These are phyloP conservation scores for Boletus tylopilopsis DNA, from an alignment of 768 basidiomycete genomes.

Conservation along the genomic window DNA sequence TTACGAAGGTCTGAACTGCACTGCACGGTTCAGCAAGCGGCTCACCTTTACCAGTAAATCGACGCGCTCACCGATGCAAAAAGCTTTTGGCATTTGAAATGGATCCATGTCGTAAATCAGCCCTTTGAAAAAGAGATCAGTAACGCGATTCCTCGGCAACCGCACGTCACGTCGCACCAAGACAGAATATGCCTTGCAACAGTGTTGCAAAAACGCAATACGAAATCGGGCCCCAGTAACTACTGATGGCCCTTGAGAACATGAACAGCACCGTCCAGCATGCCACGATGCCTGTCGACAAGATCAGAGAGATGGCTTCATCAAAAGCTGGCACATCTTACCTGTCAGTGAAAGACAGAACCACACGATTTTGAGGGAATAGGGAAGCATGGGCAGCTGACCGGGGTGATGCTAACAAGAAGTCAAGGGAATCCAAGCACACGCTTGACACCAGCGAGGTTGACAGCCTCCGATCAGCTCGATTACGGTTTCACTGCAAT, in stretches of 20 bases:
- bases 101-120: slow-evolving; percentile 66
- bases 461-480: neutral
- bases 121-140: slow-evolving; percentile 35
- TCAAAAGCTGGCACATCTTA: slow-evolving; percentile 20
- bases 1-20: slow-evolving; percentile 26
- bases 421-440: neutral
- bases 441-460: neutral
- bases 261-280: slow-evolving; percentile 48
- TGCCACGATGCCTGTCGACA: slow-evolving; percentile 41
- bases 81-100: slow-evolving; percentile 49
- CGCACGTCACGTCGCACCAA: slow-evolving; percentile 41
- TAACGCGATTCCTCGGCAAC: neutral
- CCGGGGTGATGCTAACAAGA: neutral
- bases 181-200: slow-evolving; percentile 53
- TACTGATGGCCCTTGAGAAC: slow-evolving; percentile 41
- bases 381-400: slow-evolving; percentile 44
- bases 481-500: neutral
- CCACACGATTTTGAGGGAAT: slow-evolving; percentile 55
- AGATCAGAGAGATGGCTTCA: neutral
- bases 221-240: slow-evolving; percentile 45
- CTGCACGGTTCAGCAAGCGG: slow-evolving; percentile 11
- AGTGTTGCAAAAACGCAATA: slow-evolving; percentile 50
- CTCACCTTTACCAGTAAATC: neutral
- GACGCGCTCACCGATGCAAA: slow-evolving; percentile 48
- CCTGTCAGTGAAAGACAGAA: slow-evolving; percentile 55